Conservation (phyloP, 371 early-diverging fungal genomes). For the Rhizopus arrhizus region DNA sequence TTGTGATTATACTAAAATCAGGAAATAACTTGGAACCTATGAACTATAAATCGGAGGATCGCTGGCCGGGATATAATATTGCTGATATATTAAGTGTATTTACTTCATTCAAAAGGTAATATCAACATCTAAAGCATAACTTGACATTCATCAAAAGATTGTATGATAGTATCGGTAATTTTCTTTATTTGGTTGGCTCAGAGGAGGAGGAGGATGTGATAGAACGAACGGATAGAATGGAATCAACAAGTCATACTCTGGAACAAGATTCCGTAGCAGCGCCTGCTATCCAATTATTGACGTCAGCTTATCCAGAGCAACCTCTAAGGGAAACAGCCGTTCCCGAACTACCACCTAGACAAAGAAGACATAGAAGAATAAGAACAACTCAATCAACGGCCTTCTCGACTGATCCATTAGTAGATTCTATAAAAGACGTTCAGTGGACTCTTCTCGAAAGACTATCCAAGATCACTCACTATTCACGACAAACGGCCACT, state of each 20-base stretch:
- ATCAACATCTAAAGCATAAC: no score
- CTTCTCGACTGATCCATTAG: conserved; percentile 11
- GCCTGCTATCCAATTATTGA: no score
- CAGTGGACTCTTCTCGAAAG: conserved; percentile 78
- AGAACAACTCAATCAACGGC: not conserved
- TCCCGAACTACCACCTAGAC: no score
- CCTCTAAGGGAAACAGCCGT: no score
- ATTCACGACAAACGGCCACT: conserved; percentile 71
- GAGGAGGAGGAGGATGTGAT: no score
- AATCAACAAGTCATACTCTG: no score
- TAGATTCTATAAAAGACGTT: conserved; percentile 33
- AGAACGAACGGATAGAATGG: not conserved
- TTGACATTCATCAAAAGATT: no score
- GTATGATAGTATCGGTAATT: no score
- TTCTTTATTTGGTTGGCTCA: no score
- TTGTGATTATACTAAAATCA: conserved; percentile 38
- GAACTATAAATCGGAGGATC: conserved; percentile 25
- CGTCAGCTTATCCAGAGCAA: no score
- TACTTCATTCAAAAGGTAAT: conserved; percentile 33
- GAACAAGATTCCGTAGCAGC: no score
- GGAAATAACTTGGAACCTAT: conserved; percentile 42
- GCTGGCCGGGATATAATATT: conserved; percentile 47
- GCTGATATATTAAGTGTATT: conserved; percentile 48
- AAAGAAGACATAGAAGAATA: no score
- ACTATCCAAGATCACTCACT: conserved; percentile 75